Evolutionary conservation across 208 protist genomes (phyloP).

Genomic region (Lotmaria passim): DNA sequence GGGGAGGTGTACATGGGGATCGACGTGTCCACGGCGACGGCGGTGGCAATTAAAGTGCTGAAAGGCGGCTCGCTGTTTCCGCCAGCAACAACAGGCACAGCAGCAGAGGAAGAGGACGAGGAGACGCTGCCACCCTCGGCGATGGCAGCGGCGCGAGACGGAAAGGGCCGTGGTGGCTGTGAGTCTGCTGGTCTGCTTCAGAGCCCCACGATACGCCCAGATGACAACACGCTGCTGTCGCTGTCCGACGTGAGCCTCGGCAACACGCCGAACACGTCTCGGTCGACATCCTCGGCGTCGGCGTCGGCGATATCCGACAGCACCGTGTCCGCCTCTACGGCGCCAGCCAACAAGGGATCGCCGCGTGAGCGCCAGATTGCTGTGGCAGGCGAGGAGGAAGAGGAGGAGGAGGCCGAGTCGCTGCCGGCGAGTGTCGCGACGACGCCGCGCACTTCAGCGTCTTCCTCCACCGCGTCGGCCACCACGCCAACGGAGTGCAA

Average conservation of each 20-base stretch:
- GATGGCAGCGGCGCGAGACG: neutral
- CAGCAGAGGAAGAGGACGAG: no score
- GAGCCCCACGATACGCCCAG: slow-evolving; percentile 1
- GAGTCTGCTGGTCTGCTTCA: neutral
- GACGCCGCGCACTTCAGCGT: slow-evolving; percentile 6
- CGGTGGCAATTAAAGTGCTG: slow-evolving; percentile 80
- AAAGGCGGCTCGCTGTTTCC: slow-evolving; percentile 41
- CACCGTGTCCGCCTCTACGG: neutral
- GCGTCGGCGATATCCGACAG: no score
- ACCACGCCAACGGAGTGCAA: neutral
- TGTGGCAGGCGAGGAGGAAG: neutral
- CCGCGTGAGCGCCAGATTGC: no score
- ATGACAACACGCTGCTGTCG: slow-evolving; percentile 17
- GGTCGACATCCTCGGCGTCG: neutral
- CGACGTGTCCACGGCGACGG: slow-evolving; percentile 55
- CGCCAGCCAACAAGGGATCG: no score
- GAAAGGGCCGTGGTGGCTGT: neutral
- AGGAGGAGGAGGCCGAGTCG: slow-evolving; percentile 7
- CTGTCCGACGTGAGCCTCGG: slow-evolving; percentile 17
- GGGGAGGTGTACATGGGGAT: slow-evolving; percentile 78
- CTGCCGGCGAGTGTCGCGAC: slow-evolving; percentile 6
- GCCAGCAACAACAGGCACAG: neutral
- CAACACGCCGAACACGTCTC: slow-evolving; percentile 6
- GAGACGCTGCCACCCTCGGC: neutral
- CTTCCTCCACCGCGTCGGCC: neutral